Evolutionary conservation across 2,329 filamentous ascomycete genomes (phyloP), one percentile per base, ranked within the genome.

Genomic region (Talaromyces piceae): DNA sequence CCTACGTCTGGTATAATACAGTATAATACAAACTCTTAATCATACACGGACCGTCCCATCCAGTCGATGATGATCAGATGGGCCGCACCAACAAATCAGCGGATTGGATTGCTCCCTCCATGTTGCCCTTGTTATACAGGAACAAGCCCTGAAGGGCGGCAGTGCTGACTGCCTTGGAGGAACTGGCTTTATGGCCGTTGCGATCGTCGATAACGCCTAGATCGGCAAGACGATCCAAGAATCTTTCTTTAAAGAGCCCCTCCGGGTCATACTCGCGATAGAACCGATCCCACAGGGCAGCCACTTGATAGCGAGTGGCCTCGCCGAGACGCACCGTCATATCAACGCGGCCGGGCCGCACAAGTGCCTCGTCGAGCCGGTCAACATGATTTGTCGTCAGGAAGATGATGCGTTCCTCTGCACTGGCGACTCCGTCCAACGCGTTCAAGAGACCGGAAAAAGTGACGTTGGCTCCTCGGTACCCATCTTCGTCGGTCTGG

Each of bases 341-440:
- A 68, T 98, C 93, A 1, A 98, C 90, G 45, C 93, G 81, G 0
- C 93, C 93, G 0, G 93, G 93, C 22, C 93, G 80, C 45, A 97
- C 88, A 39, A 98, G 72, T 3, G 93, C 93, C 54, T 89, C 86
- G 62, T 96, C 90, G 1, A 97, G 78, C 37, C 88, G 80, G 58
- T 96, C 90, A 31, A 95, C 83, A 63, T 96, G 89, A 63, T 98
- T 98, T 18, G 91, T 95, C 2, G 93, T 98, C 56, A 95, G 76
- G 68, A 98, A 95, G 1, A 94, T 83, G 56, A 98, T 87, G 49
- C 93, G 82, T 73, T 97, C 91, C 66, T 97, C 93, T 11, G 90
- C 88, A 47, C 91, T 94, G 5, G 90, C 90, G n/a, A 97, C 83
- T 1, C 93, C 93, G 57, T 98, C 93, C 12, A 91, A 69, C 0